These are phyloP conservation scores for Chalaropsis thielavioides DNA, from an alignment of 2,329 filamentous ascomycete species.

Conservation along the genomic window DNA sequence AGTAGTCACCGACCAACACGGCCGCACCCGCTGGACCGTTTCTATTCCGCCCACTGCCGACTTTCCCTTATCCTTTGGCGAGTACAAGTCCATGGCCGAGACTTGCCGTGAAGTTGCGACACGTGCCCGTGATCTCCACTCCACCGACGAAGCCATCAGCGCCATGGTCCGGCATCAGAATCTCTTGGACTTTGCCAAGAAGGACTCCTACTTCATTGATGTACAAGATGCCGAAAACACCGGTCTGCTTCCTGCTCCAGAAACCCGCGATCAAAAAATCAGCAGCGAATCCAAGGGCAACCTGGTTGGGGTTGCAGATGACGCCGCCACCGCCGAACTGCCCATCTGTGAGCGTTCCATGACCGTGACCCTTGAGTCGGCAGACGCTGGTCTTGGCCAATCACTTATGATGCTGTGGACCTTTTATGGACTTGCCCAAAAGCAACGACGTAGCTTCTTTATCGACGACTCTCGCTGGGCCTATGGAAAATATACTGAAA, in stretches of 20 bases:
- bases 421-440: conserved; percentile 63
- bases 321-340: conserved; percentile 30
- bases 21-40: conserved; percentile 62
- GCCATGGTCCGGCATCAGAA: conserved; percentile 19
- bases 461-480: conserved; percentile 74
- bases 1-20: conserved; percentile 49
- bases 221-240: conserved; percentile 53
- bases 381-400: conserved; percentile 62
- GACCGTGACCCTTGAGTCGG: conserved; percentile 61
- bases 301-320: conserved; percentile 34
- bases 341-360: conserved; percentile 54
- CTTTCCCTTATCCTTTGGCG: conserved; percentile 51
- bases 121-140: conserved; percentile 35
- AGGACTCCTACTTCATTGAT: conserved; percentile 59
- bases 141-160: conserved; percentile 26
- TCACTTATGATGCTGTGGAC: conserved; percentile 70
- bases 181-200: conserved; percentile 30
- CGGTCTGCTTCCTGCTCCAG: conserved; percentile 40
- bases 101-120: conserved; percentile 51
- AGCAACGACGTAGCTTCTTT: conserved; percentile 65
- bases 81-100: conserved; percentile 56
- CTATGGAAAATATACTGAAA: conserved; percentile 59
- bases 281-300: conserved; percentile 25
- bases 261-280: conserved; percentile 26
- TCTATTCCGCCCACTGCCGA: conserved; percentile 53